Evolutionary conservation across 148 eudicot species (phyloP).

Genomic region (Rhododendron williamsianum): DNA sequence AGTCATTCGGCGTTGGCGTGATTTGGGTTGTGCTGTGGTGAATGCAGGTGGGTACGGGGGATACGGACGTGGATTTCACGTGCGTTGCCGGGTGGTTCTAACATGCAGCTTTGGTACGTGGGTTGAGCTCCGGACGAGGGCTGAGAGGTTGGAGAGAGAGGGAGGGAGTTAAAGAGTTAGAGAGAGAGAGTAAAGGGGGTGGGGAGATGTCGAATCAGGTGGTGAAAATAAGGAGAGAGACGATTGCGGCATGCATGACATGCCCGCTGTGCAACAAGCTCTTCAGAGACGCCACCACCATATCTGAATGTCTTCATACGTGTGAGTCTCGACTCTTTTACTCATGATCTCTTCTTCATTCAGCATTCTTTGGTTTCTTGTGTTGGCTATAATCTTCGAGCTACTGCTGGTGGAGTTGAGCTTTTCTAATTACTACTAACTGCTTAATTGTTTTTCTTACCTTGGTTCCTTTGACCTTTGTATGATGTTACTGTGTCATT

Average conservation of each 20-base stretch:
- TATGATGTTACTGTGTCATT: not conserved
- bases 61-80: constrained; percentile 29
- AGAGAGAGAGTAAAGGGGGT: not conserved
- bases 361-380: not conserved
- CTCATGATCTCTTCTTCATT: not conserved
- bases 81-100: constrained; percentile 17
- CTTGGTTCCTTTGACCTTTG: not conserved
- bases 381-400: not conserved
- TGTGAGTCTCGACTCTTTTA: constrained; percentile 37
- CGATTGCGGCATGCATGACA: constrained; percentile 80
- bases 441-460: not conserved
- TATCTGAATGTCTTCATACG: constrained; percentile 89
- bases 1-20: not conserved
- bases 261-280: constrained; percentile 84
- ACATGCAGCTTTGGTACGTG: constrained; percentile 39
- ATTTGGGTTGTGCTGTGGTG: constrained; percentile 15
- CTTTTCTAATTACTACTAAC: not conserved
- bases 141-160: not conserved
- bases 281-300: constrained; percentile 63
- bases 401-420: not conserved
- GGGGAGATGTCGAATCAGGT: constrained; percentile 53
- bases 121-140: constrained; percentile 9
- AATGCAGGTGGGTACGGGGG: constrained; percentile 20
- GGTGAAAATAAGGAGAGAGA: constrained; percentile 57
- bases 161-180: not conserved